Evolutionary conservation across 1,139 yeast genomes (phyloP).

Genomic region (Pichia norvegensis): DNA sequence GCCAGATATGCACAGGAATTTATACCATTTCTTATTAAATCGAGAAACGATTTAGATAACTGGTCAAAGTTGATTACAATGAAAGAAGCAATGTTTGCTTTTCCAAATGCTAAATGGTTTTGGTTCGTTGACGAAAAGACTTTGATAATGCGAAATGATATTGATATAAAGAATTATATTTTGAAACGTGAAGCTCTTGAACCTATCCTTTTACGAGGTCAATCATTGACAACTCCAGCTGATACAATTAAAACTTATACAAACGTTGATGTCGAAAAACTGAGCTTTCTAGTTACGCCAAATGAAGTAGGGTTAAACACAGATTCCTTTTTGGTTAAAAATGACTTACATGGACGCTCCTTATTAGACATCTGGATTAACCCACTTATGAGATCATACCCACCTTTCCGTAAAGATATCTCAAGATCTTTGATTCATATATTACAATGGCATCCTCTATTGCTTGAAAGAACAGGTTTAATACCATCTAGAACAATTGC

Average conservation of each 20-base stretch:
- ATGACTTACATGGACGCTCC: slow-evolving; percentile 56
- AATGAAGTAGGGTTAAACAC: slow-evolving; percentile 53
- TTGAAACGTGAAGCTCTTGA: slow-evolving; percentile 50
- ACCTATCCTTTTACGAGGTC: slow-evolving; percentile 53
- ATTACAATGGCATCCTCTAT: slow-evolving; percentile 87
- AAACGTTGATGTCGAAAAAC: slow-evolving; percentile 44
- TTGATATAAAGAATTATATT: slow-evolving; percentile 50
- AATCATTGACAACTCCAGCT: slow-evolving; percentile 59
- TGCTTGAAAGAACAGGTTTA: slow-evolving; percentile 63
- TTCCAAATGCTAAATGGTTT: slow-evolving; percentile 76
- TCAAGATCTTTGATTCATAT: slow-evolving; percentile 71
- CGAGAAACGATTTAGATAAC: slow-evolving; percentile 33
- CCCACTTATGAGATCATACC: slow-evolving; percentile 57
- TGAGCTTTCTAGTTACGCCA: slow-evolving; percentile 61
- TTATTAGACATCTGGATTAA: slow-evolving; percentile 73
- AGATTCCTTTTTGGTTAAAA: slow-evolving; percentile 58
- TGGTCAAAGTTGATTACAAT: slow-evolving; percentile 57
- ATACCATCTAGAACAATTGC: slow-evolving; percentile 56
- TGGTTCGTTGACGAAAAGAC: slow-evolving; percentile 80
- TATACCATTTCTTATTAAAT: slow-evolving; percentile 46
- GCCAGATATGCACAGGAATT: slow-evolving; percentile 82
- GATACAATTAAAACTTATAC: slow-evolving; percentile 67
- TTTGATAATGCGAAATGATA: slow-evolving; percentile 56
- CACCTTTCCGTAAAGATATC: slow-evolving; percentile 52
- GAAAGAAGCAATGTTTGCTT: slow-evolving; percentile 81